phyloP scores from a whole-genome alignment of 768 basidiomycete species.

The Roridomyces roridus region DNA sequence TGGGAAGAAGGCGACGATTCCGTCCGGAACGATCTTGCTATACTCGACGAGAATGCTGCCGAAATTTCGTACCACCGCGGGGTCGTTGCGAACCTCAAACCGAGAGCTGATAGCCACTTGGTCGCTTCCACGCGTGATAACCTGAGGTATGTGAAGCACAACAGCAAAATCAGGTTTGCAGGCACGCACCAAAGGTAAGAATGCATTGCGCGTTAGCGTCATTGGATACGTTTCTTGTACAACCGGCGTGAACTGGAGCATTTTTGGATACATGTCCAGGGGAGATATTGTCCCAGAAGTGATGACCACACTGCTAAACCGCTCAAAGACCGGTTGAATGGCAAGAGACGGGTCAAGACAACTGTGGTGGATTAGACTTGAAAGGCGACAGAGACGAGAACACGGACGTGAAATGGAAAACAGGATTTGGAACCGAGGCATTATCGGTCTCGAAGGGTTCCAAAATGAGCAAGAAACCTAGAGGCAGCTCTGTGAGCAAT shows the following conservation, averaged over 20 bases:
- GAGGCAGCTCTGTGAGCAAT: constrained; percentile 1
- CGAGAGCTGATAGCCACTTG: constrained; percentile 98
- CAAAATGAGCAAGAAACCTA: constrained; percentile 94
- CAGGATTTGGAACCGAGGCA: constrained; percentile 97
- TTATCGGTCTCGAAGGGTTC: constrained; percentile 99
- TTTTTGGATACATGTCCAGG: constrained; percentile 99
- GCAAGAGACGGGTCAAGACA: constrained; percentile 98
- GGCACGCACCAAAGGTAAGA: constrained; percentile 83
- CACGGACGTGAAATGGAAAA: constrained; percentile 94
- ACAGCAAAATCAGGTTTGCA: constrained; percentile 1
- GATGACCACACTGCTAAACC: constrained; percentile 97
- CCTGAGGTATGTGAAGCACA: constrained; percentile 42
- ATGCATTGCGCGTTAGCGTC: constrained; percentile 96
- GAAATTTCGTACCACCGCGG: constrained; percentile 98
- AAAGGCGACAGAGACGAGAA: constrained; percentile 5
- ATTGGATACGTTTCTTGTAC: constrained; percentile 98
- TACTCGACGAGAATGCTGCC: constrained; percentile 98
- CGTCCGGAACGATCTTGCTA: constrained; percentile 97
- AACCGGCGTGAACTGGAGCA: constrained; percentile 97
- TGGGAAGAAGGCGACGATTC: constrained; percentile 98
- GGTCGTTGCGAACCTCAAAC: constrained; percentile 98
- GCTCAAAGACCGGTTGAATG: constrained; percentile 97
- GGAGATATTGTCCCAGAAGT: constrained; percentile 99
- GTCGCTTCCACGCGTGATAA: constrained; percentile 97
- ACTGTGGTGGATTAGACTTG: constrained; percentile 46